Base-by-base conservation (phyloP, 768 basidiomycete genomes). In the Lentinula boryana region DNA sequence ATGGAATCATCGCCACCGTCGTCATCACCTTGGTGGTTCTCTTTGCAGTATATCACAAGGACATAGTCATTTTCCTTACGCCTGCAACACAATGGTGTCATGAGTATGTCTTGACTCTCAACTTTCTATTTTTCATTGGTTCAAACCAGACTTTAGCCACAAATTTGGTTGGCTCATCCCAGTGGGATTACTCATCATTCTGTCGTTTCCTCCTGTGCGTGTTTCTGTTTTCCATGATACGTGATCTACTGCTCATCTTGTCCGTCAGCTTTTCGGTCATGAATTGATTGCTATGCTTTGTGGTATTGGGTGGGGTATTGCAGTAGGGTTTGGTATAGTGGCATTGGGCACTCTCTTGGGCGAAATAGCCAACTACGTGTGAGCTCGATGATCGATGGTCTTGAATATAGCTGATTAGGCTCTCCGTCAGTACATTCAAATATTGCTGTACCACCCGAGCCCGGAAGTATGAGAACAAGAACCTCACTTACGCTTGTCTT, bases 151-250 rank as follows among this genome's bases (percentile, higher is more conserved):
- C n/a, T 32, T 18, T 63, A 80, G 80, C 3, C 54, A 78, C 13
- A 40, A 65, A 5, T 66, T 61, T 36, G 84, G 84, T 6, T 82
- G 78, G 74, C 61, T 77, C 6, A 84, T 86, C 56, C 83, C 84
- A 0, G 82, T 87, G 40, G 83, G 65, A 52, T 74, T 86, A 46
- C 74, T 86, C 40, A 83, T 87, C 64, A 66, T 87, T 50, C 83
- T 80, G n/a, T 80, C 74, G 0, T 75, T 76, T 63, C 75, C 75
- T 50, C 75, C 75, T 10, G 74, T 75, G 13, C 32, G 65, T 61
- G 7, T 38, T 32, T 36, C 36, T 8, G 16, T 16, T 27, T 33
- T 18, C 59, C 59, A n/a, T 54, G 16, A 9, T 23, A n/a, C 9
- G 13, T 43, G 51, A 40, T 0, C 21, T 9, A 27, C 5, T 5